Base-by-base conservation (phyloP, 805 yeast species). In the Wickerhamiella sorbophila region DNA sequence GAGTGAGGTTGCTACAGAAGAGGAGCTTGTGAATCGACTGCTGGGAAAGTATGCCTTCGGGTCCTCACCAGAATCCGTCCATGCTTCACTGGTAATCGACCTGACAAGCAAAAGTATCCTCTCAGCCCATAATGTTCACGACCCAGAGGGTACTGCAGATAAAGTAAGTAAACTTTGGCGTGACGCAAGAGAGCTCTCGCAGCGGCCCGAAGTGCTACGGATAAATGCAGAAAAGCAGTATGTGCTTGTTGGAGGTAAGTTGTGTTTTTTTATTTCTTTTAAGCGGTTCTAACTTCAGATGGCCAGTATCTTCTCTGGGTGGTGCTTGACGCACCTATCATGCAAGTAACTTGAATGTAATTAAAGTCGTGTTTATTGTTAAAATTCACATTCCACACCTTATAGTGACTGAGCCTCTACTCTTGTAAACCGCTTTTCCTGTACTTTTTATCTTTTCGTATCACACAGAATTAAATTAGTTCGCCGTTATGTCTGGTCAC, bases 241-340 rank as follows among this genome's bases (percentile, higher is more conserved):
- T 29, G 44, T 40, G 12, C 22, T 50, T 12, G 45, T 39, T 46
- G 42, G 52, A n/a, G 53, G 53, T 49, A 49, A 41, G 52, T 49
- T 33, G n/a, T 1, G 10, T 33, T 4, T 8, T 2, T 8, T 8
- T 8, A 8, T n/a, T n/a, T n/a, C n/a, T n/a, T n/a, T n/a, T n/a
- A n/a, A n/a, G n/a, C n/a, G n/a, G n/a, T 24, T 8, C 29, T 24
- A 24, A 24, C 29, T 8, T 24, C 12, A 24, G 29, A 24, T 24
- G 29, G 12, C 6, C 6, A 12, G 10, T 24, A 24, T 24, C 6
- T 24, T 24, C 29, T 24, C 12, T 24, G 29, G 29, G 29, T 12
- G 10, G 29, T 24, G 29, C 29, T 24, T 12, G 29, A 12, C 12
- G 29, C 29, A 12, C 29, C 29, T 12, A 12, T 8, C 12, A 6